Evolutionary conservation across 768 basidiomycete genomes (phyloP).

Genomic region (Fistulinella prunicolor): DNA sequence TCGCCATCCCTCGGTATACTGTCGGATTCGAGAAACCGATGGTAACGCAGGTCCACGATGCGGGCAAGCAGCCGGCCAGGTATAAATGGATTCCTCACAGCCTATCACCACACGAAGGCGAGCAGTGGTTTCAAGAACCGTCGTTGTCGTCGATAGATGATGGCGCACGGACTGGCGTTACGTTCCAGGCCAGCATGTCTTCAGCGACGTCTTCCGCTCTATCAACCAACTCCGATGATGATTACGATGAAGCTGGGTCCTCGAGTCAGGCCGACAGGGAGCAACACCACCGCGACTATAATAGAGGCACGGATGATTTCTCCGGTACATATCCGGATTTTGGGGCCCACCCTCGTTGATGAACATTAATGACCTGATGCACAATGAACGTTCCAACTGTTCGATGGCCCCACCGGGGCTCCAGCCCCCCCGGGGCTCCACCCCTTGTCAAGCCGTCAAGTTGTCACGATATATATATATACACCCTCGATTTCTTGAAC

Average conservation of each 20-base stretch:
- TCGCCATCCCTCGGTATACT: conserved; percentile 29
- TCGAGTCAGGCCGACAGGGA: conserved; percentile 28
- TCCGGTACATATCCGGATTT: conserved; percentile 15
- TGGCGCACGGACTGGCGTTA: conserved; percentile 28
- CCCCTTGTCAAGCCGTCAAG: too few species aligned
- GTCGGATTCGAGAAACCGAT: conserved; percentile 47
- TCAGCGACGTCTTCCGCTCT: conserved; percentile 33
- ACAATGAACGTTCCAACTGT: not conserved
- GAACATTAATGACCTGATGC: not conserved
- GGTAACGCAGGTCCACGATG: conserved; percentile 42
- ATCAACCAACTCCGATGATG: conserved; percentile 32
- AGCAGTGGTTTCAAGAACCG: conserved; percentile 22
- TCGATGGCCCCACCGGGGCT: not conserved
- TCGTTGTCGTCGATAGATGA: conserved; percentile 13
- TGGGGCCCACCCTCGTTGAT: not conserved
- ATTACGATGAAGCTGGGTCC: conserved; percentile 36
- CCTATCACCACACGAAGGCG: conserved; percentile 29
- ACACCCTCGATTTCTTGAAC: conserved; percentile 13
- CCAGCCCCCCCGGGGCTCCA: not conserved
- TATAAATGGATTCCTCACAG: conserved; percentile 42
- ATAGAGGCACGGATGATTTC: conserved; percentile 10
- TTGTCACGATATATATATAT: too few species aligned
- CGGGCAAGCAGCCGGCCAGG: conserved; percentile 35
- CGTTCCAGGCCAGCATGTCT: conserved; percentile 37
- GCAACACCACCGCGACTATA: conserved; percentile 30